Percentiles rank a stretch among this genome's conserved stretches.
These are phyloP conservation scores for Onygena corvina DNA, from an alignment of 2,329 filamentous ascomycete genomes.

Conservation along the genomic window DNA sequence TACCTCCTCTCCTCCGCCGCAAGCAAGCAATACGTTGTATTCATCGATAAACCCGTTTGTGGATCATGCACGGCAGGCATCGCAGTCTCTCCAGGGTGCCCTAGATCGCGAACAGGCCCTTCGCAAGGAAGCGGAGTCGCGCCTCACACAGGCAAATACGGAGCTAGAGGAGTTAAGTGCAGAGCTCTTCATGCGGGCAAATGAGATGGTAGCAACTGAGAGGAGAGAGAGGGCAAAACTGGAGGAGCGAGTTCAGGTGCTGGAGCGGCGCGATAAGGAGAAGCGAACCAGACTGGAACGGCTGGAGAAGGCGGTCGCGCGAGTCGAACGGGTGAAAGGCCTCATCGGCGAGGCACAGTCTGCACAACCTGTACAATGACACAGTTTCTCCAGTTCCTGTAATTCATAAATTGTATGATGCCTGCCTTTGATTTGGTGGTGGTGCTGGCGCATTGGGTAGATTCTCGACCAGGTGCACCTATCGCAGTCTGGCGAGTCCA, in stretches of 20 bases:
- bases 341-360: slow-evolving; percentile 22
- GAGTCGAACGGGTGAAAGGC: slow-evolving; percentile 47
- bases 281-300: slow-evolving; percentile 42
- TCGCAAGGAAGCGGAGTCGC: slow-evolving; percentile 46
- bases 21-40: slow-evolving; percentile 12
- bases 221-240: slow-evolving; percentile 45
- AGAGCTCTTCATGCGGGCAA: slow-evolving; percentile 50
- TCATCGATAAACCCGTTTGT: slow-evolving; percentile 10
- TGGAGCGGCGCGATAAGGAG: slow-evolving; percentile 37
- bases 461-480: too few relatives aligned
- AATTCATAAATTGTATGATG: too few relatives aligned
- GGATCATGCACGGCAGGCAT: slow-evolving; percentile 1
- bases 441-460: too few relatives aligned
- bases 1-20: slow-evolving; percentile 14
- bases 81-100: slow-evolving; percentile 39
- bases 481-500: too few relatives aligned
- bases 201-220: slow-evolving; percentile 55
- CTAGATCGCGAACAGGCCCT: slow-evolving; percentile 44
- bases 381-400: too few relatives aligned
- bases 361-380: neutral
- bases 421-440: too few relatives aligned
- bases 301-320: slow-evolving; percentile 45
- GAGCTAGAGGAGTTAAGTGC: slow-evolving; percentile 52
- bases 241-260: slow-evolving; percentile 36
- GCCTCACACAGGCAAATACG: slow-evolving; percentile 41